phyloP scores from a whole-genome alignment of 2,329 filamentous ascomycete species.

The Penicillium sp. region DNA sequence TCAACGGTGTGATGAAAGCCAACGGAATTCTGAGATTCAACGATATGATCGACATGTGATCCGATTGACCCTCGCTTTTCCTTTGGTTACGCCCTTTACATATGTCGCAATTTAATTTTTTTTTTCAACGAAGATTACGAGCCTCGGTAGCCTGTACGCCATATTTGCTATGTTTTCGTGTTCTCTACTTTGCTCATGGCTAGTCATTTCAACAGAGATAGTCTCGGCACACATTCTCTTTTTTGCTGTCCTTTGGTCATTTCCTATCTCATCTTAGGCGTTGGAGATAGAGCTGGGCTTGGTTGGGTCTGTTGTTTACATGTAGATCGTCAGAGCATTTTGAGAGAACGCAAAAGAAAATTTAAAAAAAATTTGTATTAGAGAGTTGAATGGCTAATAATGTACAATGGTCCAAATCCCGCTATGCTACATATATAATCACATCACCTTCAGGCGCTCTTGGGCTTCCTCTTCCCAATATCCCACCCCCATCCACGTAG shows the following conservation, averaged over 20 bases:
- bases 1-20: conserved; percentile 80
- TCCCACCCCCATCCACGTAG: conserved; percentile 90
- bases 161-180: conserved; percentile 11
- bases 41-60: conserved; percentile 76
- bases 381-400: conserved; percentile 29
- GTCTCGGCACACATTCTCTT: conserved; percentile 3
- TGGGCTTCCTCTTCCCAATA: conserved; percentile 72
- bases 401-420: conserved; percentile 27
- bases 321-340: conserved; percentile 9
- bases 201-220: conserved; percentile 1
- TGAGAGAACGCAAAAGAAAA: conserved; percentile 21
- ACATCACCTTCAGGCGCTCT: conserved; percentile 25
- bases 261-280: conserved; percentile 4
- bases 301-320: conserved; percentile 7
- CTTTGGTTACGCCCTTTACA: conserved; percentile 2
- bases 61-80: conserved; percentile 1
- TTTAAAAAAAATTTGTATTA: conserved; percentile 18
- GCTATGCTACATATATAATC: conserved; percentile 10
- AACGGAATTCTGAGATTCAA: conserved; percentile 91
- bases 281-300: conserved; percentile 5
- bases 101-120: conserved; percentile 9
- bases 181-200: conserved; percentile 1
- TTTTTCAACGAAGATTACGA: conserved; percentile 19
- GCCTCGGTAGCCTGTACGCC: conserved; percentile 14
- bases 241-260: conserved; percentile 1